Percentiles rank a stretch among this genome's conserved stretches.
Conservation (phyloP, 1,284 basidiomycete genomes). For the Irpex sp. region DNA sequence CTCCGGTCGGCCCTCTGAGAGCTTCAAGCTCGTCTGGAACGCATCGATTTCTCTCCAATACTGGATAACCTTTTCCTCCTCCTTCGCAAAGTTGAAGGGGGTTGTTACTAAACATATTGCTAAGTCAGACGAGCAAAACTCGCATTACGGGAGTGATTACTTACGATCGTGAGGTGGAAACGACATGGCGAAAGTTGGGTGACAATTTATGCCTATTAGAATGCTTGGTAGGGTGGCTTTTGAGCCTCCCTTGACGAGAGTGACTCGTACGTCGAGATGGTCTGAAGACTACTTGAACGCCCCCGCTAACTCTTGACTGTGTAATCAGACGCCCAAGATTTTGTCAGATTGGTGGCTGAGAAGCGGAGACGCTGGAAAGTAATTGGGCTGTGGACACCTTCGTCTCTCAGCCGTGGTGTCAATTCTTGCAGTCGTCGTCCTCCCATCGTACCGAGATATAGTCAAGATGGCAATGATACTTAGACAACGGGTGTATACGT, state of each 20-base stretch:
- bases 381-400: too few species aligned
- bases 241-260: conserved; percentile 8
- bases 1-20: conserved; percentile 84
- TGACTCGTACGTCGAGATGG: conserved; percentile 4
- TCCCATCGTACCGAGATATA: too few species aligned
- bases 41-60: conserved; percentile 98
- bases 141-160: conserved; percentile 21
- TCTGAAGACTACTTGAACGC: not conserved
- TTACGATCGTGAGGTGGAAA: conserved; percentile 70
- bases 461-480: too few species aligned
- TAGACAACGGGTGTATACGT: too few species aligned
- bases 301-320: not conserved
- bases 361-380: not conserved
- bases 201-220: not conserved
- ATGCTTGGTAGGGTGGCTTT: conserved; percentile 1
- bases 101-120: conserved; percentile 46
- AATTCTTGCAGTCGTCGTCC: too few species aligned
- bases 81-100: conserved; percentile 83
- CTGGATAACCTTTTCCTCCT: conserved; percentile 88
- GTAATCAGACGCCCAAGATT: not conserved
- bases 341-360: not conserved
- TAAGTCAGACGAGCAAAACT: conserved; percentile 8
- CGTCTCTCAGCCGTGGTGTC: too few species aligned
- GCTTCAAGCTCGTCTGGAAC: conserved; percentile 90
- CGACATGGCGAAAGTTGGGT: conserved; percentile 41